Evolutionary conservation across 1,284 basidiomycete species (phyloP).

Genomic region (Omphalotus olearius): DNA sequence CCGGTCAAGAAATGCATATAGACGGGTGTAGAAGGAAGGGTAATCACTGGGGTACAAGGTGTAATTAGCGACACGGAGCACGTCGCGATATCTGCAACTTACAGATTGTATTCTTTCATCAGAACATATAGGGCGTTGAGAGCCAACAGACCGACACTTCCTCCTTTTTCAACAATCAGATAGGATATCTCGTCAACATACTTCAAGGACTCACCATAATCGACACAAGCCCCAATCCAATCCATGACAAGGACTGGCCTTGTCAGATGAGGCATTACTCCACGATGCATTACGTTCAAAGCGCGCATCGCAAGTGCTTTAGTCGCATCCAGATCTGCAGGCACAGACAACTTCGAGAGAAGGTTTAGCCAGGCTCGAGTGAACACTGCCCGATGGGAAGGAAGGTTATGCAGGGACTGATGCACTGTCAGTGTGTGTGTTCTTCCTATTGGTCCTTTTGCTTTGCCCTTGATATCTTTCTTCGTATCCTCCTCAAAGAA

Average conservation of each 20-base stretch:
- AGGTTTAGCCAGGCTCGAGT: constrained; percentile 75
- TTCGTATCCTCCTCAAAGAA: constrained; percentile 69
- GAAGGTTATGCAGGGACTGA: constrained; percentile 69
- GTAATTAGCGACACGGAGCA: not conserved
- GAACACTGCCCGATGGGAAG: constrained; percentile 76
- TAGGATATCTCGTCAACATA: not conserved
- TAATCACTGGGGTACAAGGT: constrained; percentile 65
- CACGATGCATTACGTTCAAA: constrained; percentile 78
- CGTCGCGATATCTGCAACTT: constrained; percentile 26
- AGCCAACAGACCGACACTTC: constrained; percentile 84
- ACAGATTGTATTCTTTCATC: constrained; percentile 94
- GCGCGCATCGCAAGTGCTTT: constrained; percentile 54
- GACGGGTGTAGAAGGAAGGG: constrained; percentile 91
- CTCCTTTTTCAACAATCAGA: constrained; percentile 45
- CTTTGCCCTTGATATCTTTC: constrained; percentile 27
- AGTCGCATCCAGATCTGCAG: constrained; percentile 31
- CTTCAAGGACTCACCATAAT: constrained; percentile 54
- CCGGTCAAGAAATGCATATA: constrained; percentile 86
- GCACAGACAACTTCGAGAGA: constrained; percentile 52
- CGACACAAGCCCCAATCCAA: constrained; percentile 88
- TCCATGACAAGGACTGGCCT: constrained; percentile 86
- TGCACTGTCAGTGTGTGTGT: constrained; percentile 65
- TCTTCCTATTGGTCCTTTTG: constrained; percentile 38
- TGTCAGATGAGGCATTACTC: constrained; percentile 83
- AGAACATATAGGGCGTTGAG: constrained; percentile 91